Evolutionary conservation across 352 stramenopile species (phyloP).

Genomic region (Elongisporangium undulatum): DNA sequence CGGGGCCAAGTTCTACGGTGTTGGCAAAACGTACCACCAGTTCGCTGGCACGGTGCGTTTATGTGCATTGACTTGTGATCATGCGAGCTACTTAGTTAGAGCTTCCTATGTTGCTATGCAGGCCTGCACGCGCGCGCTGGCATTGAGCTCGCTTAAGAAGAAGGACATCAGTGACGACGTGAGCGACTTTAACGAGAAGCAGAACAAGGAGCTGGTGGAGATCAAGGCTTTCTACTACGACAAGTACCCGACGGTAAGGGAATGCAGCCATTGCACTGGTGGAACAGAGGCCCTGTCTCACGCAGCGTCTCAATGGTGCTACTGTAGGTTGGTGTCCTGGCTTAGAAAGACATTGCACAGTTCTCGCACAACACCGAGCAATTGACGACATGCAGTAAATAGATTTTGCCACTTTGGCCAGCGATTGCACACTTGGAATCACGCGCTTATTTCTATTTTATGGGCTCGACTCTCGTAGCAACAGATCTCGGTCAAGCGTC

Average conservation of each 20-base stretch:
- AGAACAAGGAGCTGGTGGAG: slow-evolving; percentile 52
- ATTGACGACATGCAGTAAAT: neutral
- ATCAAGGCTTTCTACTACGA: slow-evolving; percentile 79
- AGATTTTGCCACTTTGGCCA: neutral
- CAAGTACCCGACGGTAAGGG: slow-evolving; percentile 82
- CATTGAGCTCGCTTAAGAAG: slow-evolving; percentile 64
- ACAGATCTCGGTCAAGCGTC: slow-evolving; percentile 11
- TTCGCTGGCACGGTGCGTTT: slow-evolving; percentile 60
- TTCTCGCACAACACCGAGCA: neutral
- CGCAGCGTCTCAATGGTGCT: neutral
- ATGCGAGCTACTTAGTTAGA: neutral
- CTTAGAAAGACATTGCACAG: slow-evolving; percentile 2
- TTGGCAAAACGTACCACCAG: slow-evolving; percentile 65
- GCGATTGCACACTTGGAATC: neutral
- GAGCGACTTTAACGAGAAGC: slow-evolving; percentile 60
- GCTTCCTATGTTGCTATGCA: slow-evolving; percentile 4
- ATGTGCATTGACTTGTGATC: slow-evolving; percentile 1
- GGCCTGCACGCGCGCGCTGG: slow-evolving; percentile 71
- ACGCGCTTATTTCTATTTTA: neutral
- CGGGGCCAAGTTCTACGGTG: slow-evolving; percentile 72
- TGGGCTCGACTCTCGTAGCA: neutral
- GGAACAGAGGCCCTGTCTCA: neutral
- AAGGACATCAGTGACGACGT: slow-evolving; percentile 74
- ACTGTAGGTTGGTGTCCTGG: slow-evolving; percentile 50
- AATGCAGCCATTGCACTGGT: neutral